These are phyloP conservation scores for Psilocybe mexicana DNA, from an alignment of 1,284 basidiomycete genomes.

Conservation along the genomic window DNA sequence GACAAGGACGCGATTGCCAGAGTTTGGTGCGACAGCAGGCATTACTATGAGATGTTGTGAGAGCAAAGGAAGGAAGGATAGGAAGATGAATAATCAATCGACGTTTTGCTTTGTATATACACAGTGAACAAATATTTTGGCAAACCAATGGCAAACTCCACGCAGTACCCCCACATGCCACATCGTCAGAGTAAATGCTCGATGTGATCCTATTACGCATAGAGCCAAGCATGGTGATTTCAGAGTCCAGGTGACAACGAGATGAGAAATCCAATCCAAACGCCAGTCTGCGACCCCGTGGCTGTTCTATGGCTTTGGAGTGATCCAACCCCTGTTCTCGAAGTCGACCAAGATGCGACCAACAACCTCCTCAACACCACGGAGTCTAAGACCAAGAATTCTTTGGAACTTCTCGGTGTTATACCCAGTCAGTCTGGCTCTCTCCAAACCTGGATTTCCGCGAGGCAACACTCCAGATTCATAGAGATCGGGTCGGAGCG, in stretches of 20 bases:
- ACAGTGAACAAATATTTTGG: too few relatives aligned
- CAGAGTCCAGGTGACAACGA: too few relatives aligned
- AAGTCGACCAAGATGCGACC: conserved; percentile 42
- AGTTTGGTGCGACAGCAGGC: conserved; percentile 1
- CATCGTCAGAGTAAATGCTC: too few relatives aligned
- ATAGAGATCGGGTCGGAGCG: conserved; percentile 11
- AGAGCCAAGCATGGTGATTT: too few relatives aligned
- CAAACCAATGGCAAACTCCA: too few relatives aligned
- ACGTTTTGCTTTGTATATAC: too few relatives aligned
- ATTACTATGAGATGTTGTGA: not conserved
- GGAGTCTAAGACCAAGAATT: conserved; percentile 48
- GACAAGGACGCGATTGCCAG: conserved; percentile 2
- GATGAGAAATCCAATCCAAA: too few relatives aligned
- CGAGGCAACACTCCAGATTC: conserved; percentile 9
- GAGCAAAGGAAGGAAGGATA: not conserved
- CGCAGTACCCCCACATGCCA: too few relatives aligned
- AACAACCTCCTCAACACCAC: conserved; percentile 39
- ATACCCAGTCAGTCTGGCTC: conserved; percentile 2
- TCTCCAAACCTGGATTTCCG: conserved; percentile 11
- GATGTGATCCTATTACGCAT: too few relatives aligned
- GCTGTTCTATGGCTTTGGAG: not conserved
- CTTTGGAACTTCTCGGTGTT: conserved; percentile 34
- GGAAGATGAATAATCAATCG: not conserved
- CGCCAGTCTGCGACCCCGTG: too few relatives aligned
- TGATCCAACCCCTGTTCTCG: conserved; percentile 39